Evolutionary conservation across 805 yeast species (phyloP), one percentile per base, ranked within the genome.

Genomic region (Pichia californica): DNA sequence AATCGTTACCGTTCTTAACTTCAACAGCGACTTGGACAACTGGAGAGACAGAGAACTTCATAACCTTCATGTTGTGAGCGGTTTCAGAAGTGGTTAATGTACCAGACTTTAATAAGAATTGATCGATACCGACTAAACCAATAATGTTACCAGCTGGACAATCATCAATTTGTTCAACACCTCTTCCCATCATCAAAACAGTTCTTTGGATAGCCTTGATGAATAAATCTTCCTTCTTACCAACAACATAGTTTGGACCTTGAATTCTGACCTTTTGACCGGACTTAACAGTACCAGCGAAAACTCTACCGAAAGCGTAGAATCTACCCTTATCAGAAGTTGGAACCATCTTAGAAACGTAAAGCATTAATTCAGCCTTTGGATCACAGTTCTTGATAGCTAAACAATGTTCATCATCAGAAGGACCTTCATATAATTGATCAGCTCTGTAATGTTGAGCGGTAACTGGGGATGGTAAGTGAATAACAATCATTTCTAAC

Each of bases 111-210:
- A 91, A 86, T 77, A 91, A 85, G 87, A 89, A 91, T 82, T 91
- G 99, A 77, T 91, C 99, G 65, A 91, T 86, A 89, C 99, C 99
- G 66, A 91, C 98, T 71, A 91, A 79, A 88, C 98, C 99, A 69
- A 89, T 81, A 83, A 91, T 91, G 96, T 91, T 91, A 87, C 99
- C 99, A 63, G 98, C 97, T 71, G 99, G 98, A 78, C 95, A 86
- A 79, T 91, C 98, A 66, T 91, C 98, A 66, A 91, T 91, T 69
- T 91, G 88, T 81, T 91, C 99, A 66, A 87, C 94, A 72, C 77
- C 73, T 78, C 97, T 87, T 72, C 99, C 99, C 99, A 91, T 91
- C 99, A 91, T 91, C 69, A 91, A 80, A 65, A 91, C 99, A 64
- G 96, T 93, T 83, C 99, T 91, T 81, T 91, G 99, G 67, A 91